These are phyloP conservation scores for Pholiota adiposa DNA, from an alignment of 1,284 basidiomycete species.

Conservation along the genomic window DNA sequence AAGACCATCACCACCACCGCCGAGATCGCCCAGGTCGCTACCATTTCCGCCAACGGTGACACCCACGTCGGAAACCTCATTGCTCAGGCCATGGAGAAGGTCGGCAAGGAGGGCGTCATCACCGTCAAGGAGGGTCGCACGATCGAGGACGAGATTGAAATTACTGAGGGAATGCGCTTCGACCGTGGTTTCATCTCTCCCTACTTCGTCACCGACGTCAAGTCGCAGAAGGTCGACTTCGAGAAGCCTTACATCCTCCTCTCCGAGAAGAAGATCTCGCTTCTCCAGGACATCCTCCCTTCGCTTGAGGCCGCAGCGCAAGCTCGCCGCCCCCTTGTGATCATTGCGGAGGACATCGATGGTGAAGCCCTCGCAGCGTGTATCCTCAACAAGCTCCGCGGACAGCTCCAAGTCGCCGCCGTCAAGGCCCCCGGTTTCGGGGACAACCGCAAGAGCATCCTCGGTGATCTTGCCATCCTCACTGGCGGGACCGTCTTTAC, in stretches of 20 bases:
- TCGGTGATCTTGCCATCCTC: slow-evolving; percentile 96
- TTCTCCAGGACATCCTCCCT: slow-evolving; percentile 94
- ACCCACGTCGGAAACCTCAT: slow-evolving; percentile 93
- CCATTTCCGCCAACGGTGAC: slow-evolving; percentile 98
- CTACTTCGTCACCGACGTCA: slow-evolving; percentile 99
- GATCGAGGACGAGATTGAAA: slow-evolving; percentile 98
- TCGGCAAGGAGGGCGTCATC: slow-evolving; percentile 99
- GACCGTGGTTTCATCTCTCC: slow-evolving; percentile 99
- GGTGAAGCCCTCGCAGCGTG: slow-evolving; percentile 97
- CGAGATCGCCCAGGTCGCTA: slow-evolving; percentile 98
- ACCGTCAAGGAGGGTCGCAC: slow-evolving; percentile 99
- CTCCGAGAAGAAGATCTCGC: slow-evolving; percentile 98
- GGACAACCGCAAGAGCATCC: slow-evolving; percentile 98
- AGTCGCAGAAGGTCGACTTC: slow-evolving; percentile 95
- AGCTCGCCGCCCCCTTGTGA: slow-evolving; percentile 89
- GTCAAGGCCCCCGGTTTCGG: slow-evolving; percentile 99
- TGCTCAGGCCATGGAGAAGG: slow-evolving; percentile 99
- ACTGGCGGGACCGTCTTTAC: slow-evolving; percentile 98
- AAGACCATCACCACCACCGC: slow-evolving; percentile 96
- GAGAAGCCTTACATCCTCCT: slow-evolving; percentile 96
- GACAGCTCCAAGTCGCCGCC: slow-evolving; percentile 91
- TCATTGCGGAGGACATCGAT: slow-evolving; percentile 97
- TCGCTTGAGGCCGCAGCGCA: slow-evolving; percentile 93
- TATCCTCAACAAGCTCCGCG: slow-evolving; percentile 98
- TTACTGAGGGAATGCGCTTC: slow-evolving; percentile 99